phyloP scores from a whole-genome alignment of 2,329 filamentous ascomycete genomes.

The Nemania bipapillata region DNA sequence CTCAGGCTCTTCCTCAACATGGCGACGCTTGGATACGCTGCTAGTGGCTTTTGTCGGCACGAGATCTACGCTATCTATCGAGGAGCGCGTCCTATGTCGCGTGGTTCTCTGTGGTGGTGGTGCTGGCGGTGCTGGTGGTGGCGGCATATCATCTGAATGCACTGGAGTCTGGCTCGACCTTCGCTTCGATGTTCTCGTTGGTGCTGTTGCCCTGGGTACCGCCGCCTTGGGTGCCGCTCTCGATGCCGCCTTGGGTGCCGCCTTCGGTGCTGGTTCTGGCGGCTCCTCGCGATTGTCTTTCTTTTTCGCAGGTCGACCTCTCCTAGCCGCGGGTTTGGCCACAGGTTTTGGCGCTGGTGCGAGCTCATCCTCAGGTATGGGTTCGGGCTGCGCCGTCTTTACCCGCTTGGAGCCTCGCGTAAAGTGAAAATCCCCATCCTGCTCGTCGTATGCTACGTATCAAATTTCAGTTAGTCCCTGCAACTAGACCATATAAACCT shows the following conservation, averaged over 20 bases:
- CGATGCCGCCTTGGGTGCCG: slow-evolving; percentile 40
- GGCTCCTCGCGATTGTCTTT: slow-evolving; percentile 43
- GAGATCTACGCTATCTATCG: slow-evolving; percentile 53
- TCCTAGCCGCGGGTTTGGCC: slow-evolving; percentile 51
- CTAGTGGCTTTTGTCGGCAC: slow-evolving; percentile 45
- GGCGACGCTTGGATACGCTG: slow-evolving; percentile 35
- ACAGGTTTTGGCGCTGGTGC: slow-evolving; percentile 48
- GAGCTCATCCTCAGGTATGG: slow-evolving; percentile 56
- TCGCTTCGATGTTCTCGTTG: slow-evolving; percentile 56
- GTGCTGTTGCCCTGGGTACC: slow-evolving; percentile 49
- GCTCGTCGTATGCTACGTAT: slow-evolving; percentile 70
- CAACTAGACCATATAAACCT: slow-evolving; percentile 18
- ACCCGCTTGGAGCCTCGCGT: slow-evolving; percentile 73
- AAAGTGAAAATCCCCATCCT: slow-evolving; percentile 81
- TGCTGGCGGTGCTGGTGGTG: slow-evolving; percentile 55
- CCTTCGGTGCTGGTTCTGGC: slow-evolving; percentile 34
- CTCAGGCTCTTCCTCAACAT: slow-evolving; percentile 34
- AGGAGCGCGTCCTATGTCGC: slow-evolving; percentile 59
- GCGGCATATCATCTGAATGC: slow-evolving; percentile 48
- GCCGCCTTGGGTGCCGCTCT: slow-evolving; percentile 38
- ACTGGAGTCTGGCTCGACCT: slow-evolving; percentile 49
- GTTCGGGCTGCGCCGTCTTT: slow-evolving; percentile 66
- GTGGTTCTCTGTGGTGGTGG: slow-evolving; percentile 57
- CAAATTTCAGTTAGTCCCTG: slow-evolving; percentile 34
- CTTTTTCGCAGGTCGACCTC: slow-evolving; percentile 57